A percentile compares a stretch with the other conserved stretches of the same genome.
Conservation (phyloP, 2,329 filamentous ascomycete genomes). For the Colletotrichum coccodes region DNA sequence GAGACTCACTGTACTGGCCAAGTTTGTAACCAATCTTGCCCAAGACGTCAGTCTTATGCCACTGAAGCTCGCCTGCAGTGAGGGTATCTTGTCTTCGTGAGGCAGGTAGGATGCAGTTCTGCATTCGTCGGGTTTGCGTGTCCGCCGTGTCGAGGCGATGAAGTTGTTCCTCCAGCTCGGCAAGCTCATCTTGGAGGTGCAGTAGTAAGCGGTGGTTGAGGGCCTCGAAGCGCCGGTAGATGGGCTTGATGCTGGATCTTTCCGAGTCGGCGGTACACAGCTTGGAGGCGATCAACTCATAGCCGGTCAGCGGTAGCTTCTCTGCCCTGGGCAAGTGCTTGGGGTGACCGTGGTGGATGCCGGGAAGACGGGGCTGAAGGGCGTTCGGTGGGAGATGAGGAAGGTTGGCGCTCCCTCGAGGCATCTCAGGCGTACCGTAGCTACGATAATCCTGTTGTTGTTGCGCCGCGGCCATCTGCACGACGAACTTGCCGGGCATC, state of each 20-base stretch:
- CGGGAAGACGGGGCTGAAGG: slow-evolving; percentile 47
- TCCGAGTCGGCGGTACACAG: slow-evolving; percentile 43
- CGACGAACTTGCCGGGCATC: slow-evolving; percentile 19
- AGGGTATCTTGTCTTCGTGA: slow-evolving; percentile 68
- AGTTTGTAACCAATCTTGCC: slow-evolving; percentile 73
- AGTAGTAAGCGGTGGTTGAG: slow-evolving; percentile 86
- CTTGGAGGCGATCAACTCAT: slow-evolving; percentile 69
- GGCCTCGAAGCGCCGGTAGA: slow-evolving; percentile 85
- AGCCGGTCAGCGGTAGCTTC: slow-evolving; percentile 63
- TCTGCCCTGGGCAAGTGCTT: slow-evolving; percentile 51
- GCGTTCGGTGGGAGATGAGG: slow-evolving; percentile 48
- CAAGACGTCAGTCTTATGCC: slow-evolving; percentile 68
- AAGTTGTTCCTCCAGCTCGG: slow-evolving; percentile 83
- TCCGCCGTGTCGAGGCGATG: slow-evolving; percentile 72
- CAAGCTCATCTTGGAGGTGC: slow-evolving; percentile 86
- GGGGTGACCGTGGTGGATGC: slow-evolving; percentile 40
- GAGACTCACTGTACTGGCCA: slow-evolving; percentile 71
- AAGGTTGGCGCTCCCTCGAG: slow-evolving; percentile 48
- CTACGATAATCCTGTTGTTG: slow-evolving; percentile 36
- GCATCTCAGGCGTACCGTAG: slow-evolving; percentile 56
- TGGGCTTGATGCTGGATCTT: slow-evolving; percentile 57
- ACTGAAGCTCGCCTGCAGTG: slow-evolving; percentile 64
- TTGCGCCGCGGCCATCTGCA: slow-evolving; percentile 27
- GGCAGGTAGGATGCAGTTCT: slow-evolving; percentile 61
- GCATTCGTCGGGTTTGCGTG: slow-evolving; percentile 56